A percentile compares a stretch with the other conserved stretches of the same genome.
Conservation (phyloP, 108 stramenopile species). For the Cyclotella baltica region DNA sequence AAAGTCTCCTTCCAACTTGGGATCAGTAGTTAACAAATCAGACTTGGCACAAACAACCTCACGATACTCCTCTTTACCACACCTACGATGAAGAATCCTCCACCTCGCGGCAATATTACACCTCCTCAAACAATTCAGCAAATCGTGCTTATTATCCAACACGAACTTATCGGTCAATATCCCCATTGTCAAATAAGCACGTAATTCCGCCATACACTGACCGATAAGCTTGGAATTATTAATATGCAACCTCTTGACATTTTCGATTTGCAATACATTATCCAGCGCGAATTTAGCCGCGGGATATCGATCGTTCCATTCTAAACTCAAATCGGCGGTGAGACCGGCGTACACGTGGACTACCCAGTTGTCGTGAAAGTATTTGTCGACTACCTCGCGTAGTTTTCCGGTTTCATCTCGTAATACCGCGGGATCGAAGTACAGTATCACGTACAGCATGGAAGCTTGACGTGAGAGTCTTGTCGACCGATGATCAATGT, state of each 20-base stretch:
- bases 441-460: slow-evolving; percentile 71
- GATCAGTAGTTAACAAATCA: slow-evolving; percentile 34
- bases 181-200: slow-evolving; percentile 48
- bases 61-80: slow-evolving; percentile 21
- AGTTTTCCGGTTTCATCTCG: slow-evolving; percentile 47
- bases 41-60: slow-evolving; percentile 33
- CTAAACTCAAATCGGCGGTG: slow-evolving; percentile 62
- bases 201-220: slow-evolving; percentile 46
- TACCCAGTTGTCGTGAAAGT: slow-evolving; percentile 78
- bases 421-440: slow-evolving; percentile 58
- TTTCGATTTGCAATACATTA: slow-evolving; percentile 39
- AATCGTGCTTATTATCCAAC: slow-evolving; percentile 50
- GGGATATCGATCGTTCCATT: slow-evolving; percentile 56
- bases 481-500: slow-evolving; percentile 63
- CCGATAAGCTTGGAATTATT: slow-evolving; percentile 50
- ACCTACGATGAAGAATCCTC: slow-evolving; percentile 72
- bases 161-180: slow-evolving; percentile 61
- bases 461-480: slow-evolving; percentile 69
- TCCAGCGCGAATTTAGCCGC: slow-evolving; percentile 62
- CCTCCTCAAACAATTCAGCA: slow-evolving; percentile 55
- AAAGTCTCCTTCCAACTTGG: slow-evolving; percentile 39
- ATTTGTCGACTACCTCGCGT: slow-evolving; percentile 67
- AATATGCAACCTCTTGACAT: slow-evolving; percentile 43
- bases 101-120: slow-evolving; percentile 70
- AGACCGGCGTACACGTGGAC: slow-evolving; percentile 58